These are phyloP conservation scores for Stagonosporopsis cucurbitacearum DNA, from an alignment of 2,329 filamentous ascomycete genomes.

Conservation along the genomic window DNA sequence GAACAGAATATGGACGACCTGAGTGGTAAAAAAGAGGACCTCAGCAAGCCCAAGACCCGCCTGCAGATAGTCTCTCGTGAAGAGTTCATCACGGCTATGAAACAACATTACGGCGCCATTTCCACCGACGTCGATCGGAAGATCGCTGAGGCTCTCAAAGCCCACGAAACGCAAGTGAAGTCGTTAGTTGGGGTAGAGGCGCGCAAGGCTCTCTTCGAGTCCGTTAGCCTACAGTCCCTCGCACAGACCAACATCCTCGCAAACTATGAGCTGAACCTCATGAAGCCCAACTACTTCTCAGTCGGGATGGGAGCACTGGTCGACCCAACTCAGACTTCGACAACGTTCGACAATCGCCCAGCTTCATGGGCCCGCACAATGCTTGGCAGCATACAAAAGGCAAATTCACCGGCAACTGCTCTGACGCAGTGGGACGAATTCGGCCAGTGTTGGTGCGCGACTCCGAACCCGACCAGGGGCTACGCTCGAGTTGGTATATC, in stretches of 20 bases:
- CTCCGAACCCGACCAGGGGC: conserved; percentile 54
- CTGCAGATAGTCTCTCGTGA: conserved; percentile 52
- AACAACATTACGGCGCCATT: conserved; percentile 29
- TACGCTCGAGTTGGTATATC: conserved; percentile 70
- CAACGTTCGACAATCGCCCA: conserved; percentile 43
- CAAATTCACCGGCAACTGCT: conserved; percentile 59
- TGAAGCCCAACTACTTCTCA: conserved; percentile 74
- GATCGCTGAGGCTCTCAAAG: conserved; percentile 28
- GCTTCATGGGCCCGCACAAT: neutral
- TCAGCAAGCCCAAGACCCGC: conserved; percentile 8
- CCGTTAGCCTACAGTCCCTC: conserved; percentile 39
- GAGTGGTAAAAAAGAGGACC: conserved; percentile 17
- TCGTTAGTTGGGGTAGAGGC: conserved; percentile 30
- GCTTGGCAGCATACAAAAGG: conserved; percentile 14
- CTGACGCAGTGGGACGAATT: conserved; percentile 76
- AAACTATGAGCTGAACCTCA: conserved; percentile 42
- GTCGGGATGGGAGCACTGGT: conserved; percentile 69
- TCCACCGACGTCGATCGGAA: conserved; percentile 34
- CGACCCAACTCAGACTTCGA: conserved; percentile 66
- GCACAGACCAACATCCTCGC: conserved; percentile 41
- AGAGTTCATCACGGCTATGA: conserved; percentile 55
- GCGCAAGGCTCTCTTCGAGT: conserved; percentile 41
- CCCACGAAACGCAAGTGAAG: conserved; percentile 26
- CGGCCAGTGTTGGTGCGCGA: conserved; percentile 87
- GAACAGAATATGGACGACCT: conserved; percentile 47